A percentile compares a stretch with the other conserved stretches of the same genome.
Conservation (phyloP, 1,139 yeast genomes). For the Debaryomyces subglobosus region DNA sequence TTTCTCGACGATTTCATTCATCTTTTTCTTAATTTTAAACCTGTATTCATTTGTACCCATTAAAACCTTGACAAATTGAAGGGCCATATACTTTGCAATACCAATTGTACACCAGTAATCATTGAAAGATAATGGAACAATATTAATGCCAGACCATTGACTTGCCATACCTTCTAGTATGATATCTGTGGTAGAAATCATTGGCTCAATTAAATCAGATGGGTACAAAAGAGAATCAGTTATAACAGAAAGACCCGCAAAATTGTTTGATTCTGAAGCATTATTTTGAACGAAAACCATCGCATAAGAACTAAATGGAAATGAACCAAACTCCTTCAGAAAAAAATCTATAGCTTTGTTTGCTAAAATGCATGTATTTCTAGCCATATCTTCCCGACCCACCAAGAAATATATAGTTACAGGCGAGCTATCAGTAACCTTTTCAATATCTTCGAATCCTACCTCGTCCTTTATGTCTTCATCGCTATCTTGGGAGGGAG, state of each 20-base stretch:
- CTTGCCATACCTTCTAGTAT: constrained; percentile 73
- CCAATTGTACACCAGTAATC: constrained; percentile 95
- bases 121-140: constrained; percentile 76
- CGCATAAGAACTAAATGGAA: constrained; percentile 83
- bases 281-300: constrained; percentile 72
- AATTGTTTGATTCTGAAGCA: constrained; percentile 53
- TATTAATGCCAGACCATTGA: constrained; percentile 95
- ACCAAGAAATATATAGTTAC: constrained; percentile 62
- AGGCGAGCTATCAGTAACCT: constrained; percentile 48
- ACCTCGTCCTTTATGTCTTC: constrained; percentile 47
- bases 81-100: constrained; percentile 80
- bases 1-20: constrained; percentile 66
- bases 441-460: constrained; percentile 30
- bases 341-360: constrained; percentile 81
- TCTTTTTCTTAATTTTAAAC: constrained; percentile 63
- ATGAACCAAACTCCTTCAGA: constrained; percentile 89
- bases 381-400: constrained; percentile 58
- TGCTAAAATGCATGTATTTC: constrained; percentile 76
- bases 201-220: constrained; percentile 76
- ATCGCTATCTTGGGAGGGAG: constrained; percentile 31
- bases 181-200: constrained; percentile 68
- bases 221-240: constrained; percentile 73
- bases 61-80: constrained; percentile 64
- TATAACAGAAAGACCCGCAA: constrained; percentile 78
- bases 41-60: constrained; percentile 87